These are phyloP conservation scores for Phytophthora gonapodyides DNA, from an alignment of 352 stramenopile genomes.

Conservation along the genomic window DNA sequence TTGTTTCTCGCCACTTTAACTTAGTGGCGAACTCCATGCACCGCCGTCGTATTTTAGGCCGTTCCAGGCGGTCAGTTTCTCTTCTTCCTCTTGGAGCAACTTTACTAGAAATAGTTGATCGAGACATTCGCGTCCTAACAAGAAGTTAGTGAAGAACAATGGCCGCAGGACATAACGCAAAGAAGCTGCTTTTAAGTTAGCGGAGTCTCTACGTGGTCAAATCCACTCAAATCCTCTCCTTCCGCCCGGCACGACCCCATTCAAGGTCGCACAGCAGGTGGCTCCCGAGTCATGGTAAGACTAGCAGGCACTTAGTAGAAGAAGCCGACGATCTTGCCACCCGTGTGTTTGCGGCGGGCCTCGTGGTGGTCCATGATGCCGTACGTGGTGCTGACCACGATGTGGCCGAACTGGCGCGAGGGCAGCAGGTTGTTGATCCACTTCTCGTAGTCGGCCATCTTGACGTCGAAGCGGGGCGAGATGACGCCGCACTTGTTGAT, in stretches of 20 bases:
- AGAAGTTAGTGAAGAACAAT: background rate
- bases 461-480: slow-evolving; percentile 98
- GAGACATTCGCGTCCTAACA: too few relatives aligned
- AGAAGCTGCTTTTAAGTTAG: slow-evolving; percentile 36
- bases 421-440: slow-evolving; percentile 99
- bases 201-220: slow-evolving; percentile 26
- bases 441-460: slow-evolving; percentile 98
- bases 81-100: background rate
- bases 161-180: slow-evolving; percentile 17
- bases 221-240: slow-evolving; percentile 43
- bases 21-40: slow-evolving; percentile 19
- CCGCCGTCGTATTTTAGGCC: slow-evolving; percentile 21
- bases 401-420: slow-evolving; percentile 99
- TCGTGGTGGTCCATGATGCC: slow-evolving; percentile 94
- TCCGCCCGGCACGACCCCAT: slow-evolving; percentile 17
- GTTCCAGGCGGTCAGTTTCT: slow-evolving; percentile 19
- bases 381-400: slow-evolving; percentile 92
- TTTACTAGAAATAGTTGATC: background rate
- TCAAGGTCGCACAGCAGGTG: slow-evolving; percentile 21
- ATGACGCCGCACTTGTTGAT: slow-evolving; percentile 99
- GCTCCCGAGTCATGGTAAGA: slow-evolving; percentile 18
- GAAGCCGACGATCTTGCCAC: slow-evolving; percentile 99
- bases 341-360: slow-evolving; percentile 99
- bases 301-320: slow-evolving; percentile 95
- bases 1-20: slow-evolving; percentile 16